Base-by-base conservation (phyloP, 2,329 filamentous ascomycete species). In the Trichoderma sp. region DNA sequence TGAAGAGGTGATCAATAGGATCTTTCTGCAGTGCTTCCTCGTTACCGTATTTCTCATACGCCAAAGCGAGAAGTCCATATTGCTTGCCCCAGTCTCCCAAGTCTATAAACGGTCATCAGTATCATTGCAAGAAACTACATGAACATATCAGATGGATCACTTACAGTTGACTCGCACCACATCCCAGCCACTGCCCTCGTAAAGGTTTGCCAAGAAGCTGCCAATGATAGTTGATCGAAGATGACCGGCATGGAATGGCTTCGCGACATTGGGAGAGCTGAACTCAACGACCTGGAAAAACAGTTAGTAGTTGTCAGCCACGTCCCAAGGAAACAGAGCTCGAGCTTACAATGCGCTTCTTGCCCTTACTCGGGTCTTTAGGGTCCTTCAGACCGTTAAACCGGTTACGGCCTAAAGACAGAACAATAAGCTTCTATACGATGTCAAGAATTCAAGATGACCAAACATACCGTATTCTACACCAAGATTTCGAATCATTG, bases 221-320 rank as follows among this genome's bases (percentile, higher is more conserved):
- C 91, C 91, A 71, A 94, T 93, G 76, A 94, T 93, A 47, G 91
- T 94, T 74, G 89, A 91, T 75, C 92, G 86, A 74, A 94, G 82
- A 79, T 94, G 91, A 14, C 91, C 91, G 49, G 91, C 91, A 77
- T 93, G 91, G 83, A 94, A 94, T 29, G 91, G 92, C 81, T 95
- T 95, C 57, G 92, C 92, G 70, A 96, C 94, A 78, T 96, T 96
- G 62, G 93, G 92, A 8, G 91, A 94, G 8, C 91, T 93, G 80
- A 95, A 96, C 76, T 96, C 92, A 74, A 96, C 87, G 63, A 96
- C 87, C 76, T 76, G 52, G 53, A 7, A 21, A 21, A 21, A 29
- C 31, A 29, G 57, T 68, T 63, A 68, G 58, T 29, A 52, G n/a
- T 16, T 6, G 10, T 6, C 19, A 31, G 13, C 0, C 0, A n/a